Percentiles rank a stretch among this genome's conserved stretches.
Evolutionary conservation across 1,284 basidiomycete genomes (phyloP).

Genomic region (Heterobasidion irregulare): DNA sequence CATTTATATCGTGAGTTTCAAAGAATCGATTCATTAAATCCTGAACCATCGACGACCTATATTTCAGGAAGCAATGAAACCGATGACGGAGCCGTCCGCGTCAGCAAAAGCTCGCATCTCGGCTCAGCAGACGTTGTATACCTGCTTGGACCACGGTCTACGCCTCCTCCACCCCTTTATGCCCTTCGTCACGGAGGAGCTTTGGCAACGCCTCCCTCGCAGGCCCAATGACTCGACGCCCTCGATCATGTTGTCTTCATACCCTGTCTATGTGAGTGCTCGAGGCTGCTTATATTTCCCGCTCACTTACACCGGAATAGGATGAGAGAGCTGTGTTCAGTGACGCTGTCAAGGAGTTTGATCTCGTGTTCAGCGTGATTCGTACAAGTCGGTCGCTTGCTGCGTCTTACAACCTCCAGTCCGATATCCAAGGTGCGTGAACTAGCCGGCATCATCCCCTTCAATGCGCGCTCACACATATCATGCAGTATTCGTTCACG

Average conservation of each 20-base stretch:
- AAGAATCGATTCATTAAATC: neutral
- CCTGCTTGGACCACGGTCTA: conserved; percentile 87
- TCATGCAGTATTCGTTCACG: conserved; percentile 70
- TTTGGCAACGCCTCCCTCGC: conserved; percentile 94
- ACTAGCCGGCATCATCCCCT: neutral
- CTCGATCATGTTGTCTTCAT: conserved; percentile 86
- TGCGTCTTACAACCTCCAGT: conserved; percentile 87
- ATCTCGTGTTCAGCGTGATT: conserved; percentile 78
- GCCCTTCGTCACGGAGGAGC: conserved; percentile 98
- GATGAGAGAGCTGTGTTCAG: conserved; percentile 59
- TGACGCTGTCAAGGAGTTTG: conserved; percentile 80
- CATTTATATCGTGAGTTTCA: conserved; percentile 81
- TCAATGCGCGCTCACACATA: neutral
- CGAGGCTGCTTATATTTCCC: neutral
- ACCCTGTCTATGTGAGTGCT: conserved; percentile 67
- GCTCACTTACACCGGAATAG: conserved; percentile 25
- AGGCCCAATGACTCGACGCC: conserved; percentile 75
- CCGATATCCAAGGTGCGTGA: conserved; percentile 72
- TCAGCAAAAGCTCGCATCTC: conserved; percentile 60
- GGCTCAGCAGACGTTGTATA: conserved; percentile 95
- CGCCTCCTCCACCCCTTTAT: conserved; percentile 95
- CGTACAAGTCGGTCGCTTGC: conserved; percentile 81
- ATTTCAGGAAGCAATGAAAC: conserved; percentile 90
- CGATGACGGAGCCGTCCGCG: conserved; percentile 80
- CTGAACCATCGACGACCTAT: neutral